Evolutionary conservation across 1,139 yeast species (phyloP).

Genomic region (Hansenula sp.): DNA sequence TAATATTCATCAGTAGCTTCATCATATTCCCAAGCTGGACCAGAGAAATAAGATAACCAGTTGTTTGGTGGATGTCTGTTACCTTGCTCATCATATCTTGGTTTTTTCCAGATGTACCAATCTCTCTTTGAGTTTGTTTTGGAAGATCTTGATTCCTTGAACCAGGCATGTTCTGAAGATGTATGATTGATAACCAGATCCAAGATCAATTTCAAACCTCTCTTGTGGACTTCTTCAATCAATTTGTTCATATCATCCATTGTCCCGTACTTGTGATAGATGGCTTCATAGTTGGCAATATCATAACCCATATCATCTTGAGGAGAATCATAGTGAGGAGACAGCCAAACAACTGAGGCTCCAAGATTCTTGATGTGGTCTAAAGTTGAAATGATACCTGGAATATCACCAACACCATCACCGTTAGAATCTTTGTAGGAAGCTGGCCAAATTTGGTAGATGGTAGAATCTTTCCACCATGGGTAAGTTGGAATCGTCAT

Average conservation of each 20-base stretch:
- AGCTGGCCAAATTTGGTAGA: constrained; percentile 59
- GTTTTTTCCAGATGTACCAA: constrained; percentile 58
- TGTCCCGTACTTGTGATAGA: constrained; percentile 51
- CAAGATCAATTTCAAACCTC: constrained; percentile 49
- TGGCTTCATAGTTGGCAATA: constrained; percentile 47
- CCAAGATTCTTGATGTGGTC: constrained; percentile 52
- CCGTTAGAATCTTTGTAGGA: constrained; percentile 54
- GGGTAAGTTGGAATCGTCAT: constrained; percentile 12
- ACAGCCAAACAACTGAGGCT: constrained; percentile 51
- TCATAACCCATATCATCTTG: constrained; percentile 65
- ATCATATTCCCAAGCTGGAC: constrained; percentile 55
- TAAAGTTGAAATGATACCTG: constrained; percentile 47
- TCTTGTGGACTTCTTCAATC: constrained; percentile 41
- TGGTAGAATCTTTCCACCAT: constrained; percentile 58
- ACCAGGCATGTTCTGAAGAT: constrained; percentile 54
- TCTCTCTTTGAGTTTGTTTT: constrained; percentile 52
- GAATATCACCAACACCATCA: constrained; percentile 55
- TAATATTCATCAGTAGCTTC: constrained; percentile 50
- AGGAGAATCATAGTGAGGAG: constrained; percentile 57
- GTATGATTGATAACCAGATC: constrained; percentile 61
- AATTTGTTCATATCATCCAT: constrained; percentile 46
- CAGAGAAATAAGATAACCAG: constrained; percentile 50
- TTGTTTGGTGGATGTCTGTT: constrained; percentile 52
- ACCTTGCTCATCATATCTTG: constrained; percentile 43
- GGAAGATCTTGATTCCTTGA: constrained; percentile 49